Conservation (phyloP, 306 rosid genomes). For the Quercus parvula region DNA sequence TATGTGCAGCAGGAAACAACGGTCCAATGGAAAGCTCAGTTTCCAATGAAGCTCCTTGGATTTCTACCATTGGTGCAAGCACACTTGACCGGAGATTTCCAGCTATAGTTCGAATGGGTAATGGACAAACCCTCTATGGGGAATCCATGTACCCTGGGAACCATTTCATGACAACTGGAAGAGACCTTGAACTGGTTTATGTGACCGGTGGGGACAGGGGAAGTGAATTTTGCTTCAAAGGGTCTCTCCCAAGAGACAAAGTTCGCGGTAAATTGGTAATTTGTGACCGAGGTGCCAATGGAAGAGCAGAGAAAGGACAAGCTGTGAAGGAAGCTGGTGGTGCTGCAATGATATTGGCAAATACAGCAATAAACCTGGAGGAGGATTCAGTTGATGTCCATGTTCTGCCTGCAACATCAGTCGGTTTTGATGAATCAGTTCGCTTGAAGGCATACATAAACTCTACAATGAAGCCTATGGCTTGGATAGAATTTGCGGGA, state of each 20-base stretch:
- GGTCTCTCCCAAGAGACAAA: conserved; percentile 73
- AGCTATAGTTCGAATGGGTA: conserved; percentile 57
- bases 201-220: conserved; percentile 38
- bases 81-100: conserved; percentile 78
- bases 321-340: conserved; percentile 89
- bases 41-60: conserved; percentile 95
- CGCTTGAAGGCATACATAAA: conserved; percentile 65
- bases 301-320: conserved; percentile 89
- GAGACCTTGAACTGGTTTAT: conserved; percentile 63
- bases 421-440: conserved; percentile 76
- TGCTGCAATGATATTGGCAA: conserved; percentile 78
- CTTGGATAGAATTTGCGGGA: conserved; percentile 66
- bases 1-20: conserved; percentile 86
- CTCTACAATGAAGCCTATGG: conserved; percentile 57
- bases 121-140: conserved; percentile 63
- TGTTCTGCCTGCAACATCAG: conserved; percentile 80
- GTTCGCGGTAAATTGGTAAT: conserved; percentile 79
- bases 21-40: conserved; percentile 82
- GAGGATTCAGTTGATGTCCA: conserved; percentile 96
- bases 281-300: conserved; percentile 83
- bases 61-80: conserved; percentile 82
- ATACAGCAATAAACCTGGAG: conserved; percentile 72
- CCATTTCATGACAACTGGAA: conserved; percentile 18
- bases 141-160: conserved; percentile 71
- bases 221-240: conserved; percentile 64